phyloP scores from a whole-genome alignment of 129 eudicot species.

The Artemisia tridentata region DNA sequence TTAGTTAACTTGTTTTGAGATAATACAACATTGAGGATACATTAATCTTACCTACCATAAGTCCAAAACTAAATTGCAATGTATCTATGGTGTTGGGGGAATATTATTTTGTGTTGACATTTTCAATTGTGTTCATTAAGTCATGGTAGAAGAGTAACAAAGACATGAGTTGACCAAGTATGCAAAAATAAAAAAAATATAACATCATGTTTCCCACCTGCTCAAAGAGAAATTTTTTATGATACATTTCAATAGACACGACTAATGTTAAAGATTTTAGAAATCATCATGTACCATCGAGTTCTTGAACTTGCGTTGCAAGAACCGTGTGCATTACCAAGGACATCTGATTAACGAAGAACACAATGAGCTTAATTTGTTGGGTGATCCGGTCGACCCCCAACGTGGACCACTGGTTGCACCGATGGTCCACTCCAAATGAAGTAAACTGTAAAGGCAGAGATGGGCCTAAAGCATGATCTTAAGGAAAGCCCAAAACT shows the following conservation, averaged over 20 bases:
- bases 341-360: slow-evolving; percentile 49
- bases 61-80: background rate
- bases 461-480: too few species aligned
- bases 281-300: slow-evolving; percentile 47
- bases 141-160: slow-evolving; percentile 87
- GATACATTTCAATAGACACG: background rate
- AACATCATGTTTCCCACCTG: slow-evolving; percentile 94
- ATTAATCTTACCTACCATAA: slow-evolving; percentile 2
- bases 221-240: background rate
- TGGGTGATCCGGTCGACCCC: too few species aligned
- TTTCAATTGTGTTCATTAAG: slow-evolving; percentile 56
- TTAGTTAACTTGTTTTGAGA: too few species aligned
- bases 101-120: slow-evolving; percentile 33
- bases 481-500: too few species aligned
- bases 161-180: slow-evolving; percentile 87
- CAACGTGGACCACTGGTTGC: too few species aligned
- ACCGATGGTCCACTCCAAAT: too few species aligned
- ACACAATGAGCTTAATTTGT: too few species aligned
- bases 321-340: slow-evolving; percentile 56
- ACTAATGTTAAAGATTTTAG: background rate
- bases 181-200: slow-evolving; percentile 70
- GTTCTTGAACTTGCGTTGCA: slow-evolving; percentile 63
- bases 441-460: too few species aligned
- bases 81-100: background rate
- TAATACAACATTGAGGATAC: too few species aligned